Conservation (phyloP, 257 asterid species). For the Perilla frutescens region DNA sequence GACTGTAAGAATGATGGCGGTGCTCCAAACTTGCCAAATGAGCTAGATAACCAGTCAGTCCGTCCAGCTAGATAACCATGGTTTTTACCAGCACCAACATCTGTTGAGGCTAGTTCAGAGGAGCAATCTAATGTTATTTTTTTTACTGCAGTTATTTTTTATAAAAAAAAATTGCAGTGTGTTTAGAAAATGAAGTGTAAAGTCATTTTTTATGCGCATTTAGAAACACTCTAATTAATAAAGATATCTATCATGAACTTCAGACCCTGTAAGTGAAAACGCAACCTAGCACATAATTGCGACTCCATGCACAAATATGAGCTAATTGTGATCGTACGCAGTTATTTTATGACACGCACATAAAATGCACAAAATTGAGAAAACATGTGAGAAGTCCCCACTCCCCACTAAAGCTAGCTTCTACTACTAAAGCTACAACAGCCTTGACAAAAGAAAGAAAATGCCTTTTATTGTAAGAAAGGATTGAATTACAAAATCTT, state of each 20-base stretch:
- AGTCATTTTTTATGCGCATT: no score
- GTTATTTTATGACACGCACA: background rate
- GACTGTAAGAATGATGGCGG: background rate
- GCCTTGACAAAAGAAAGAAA: background rate
- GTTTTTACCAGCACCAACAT: background rate
- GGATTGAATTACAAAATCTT: background rate
- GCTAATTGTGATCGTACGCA: background rate
- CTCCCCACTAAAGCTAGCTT: no score
- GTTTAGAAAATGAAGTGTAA: no score
- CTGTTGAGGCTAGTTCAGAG: no score
- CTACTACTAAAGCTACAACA: no score
- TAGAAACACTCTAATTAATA: background rate
- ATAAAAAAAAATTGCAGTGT: no score
- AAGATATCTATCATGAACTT: background rate
- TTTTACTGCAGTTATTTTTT: no score
- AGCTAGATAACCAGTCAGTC: constrained; percentile 29
- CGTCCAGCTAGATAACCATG: constrained; percentile 19
- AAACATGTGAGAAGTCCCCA: no score
- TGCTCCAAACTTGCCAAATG: constrained; percentile 29
- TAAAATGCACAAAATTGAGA: no score
- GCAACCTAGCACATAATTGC: background rate
- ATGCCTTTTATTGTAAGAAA: background rate
- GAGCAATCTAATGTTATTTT: background rate
- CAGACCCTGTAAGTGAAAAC: background rate
- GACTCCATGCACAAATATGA: background rate